Evolutionary conservation across 2,329 filamentous ascomycete species (phyloP).

Genomic region (Pestalotiopsis sp.): DNA sequence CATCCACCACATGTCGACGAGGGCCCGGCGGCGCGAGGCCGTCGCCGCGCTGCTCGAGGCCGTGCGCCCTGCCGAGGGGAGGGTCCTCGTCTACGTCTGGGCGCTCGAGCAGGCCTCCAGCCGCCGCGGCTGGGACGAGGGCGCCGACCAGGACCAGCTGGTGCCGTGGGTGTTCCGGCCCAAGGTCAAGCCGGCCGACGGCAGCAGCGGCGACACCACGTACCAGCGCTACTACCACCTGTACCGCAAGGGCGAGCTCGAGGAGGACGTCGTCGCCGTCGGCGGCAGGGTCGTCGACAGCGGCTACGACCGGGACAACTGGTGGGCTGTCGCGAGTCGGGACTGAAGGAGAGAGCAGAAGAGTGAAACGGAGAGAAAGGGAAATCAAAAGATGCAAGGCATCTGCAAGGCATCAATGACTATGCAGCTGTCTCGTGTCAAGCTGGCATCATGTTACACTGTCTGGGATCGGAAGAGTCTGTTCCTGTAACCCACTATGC

Average conservation of each 20-base stretch:
- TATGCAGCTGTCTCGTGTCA: too few relatives aligned
- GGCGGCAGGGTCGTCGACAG: constrained; percentile 76
- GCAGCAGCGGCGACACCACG: constrained; percentile 47
- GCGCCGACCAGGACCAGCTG: constrained; percentile 85
- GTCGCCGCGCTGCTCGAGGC: constrained; percentile 72
- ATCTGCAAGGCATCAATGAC: too few relatives aligned
- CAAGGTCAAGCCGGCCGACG: constrained; percentile 23
- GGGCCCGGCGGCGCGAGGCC: constrained; percentile 70
- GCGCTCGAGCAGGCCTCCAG: constrained; percentile 89
- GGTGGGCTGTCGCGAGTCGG: constrained; percentile 78
- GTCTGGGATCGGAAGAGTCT: too few relatives aligned
- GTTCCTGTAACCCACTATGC: too few relatives aligned
- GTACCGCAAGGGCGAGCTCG: constrained; percentile 84
- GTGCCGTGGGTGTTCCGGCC: constrained; percentile 86
- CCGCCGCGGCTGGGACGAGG: constrained; percentile 85
- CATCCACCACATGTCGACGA: constrained; percentile 88
- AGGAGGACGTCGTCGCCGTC: constrained; percentile 73
- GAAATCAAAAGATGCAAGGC: not conserved
- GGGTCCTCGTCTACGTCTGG: constrained; percentile 88
- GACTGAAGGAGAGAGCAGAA: not conserved
- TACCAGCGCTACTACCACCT: constrained; percentile 95
- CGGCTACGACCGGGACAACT: constrained; percentile 97
- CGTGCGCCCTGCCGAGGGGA: constrained; percentile 64
- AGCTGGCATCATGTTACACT: too few relatives aligned
- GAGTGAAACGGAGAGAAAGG: not conserved